phyloP scores from a whole-genome alignment of 768 basidiomycete genomes.

The Pholiota molesta region DNA sequence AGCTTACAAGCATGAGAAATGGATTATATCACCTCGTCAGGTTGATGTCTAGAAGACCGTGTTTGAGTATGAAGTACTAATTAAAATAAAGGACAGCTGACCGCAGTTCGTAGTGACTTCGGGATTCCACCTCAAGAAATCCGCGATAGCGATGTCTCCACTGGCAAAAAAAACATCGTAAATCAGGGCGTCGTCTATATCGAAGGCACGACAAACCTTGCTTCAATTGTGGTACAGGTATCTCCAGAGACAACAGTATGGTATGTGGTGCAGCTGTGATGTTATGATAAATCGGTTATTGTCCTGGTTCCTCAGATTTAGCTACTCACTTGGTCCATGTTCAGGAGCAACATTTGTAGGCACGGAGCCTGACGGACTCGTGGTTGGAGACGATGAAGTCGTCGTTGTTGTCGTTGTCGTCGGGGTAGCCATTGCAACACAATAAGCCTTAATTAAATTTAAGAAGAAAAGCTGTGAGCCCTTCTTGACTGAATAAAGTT shows the following conservation, averaged over 20 bases:
- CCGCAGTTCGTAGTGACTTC: slow-evolving; percentile 20
- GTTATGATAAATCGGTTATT: background rate
- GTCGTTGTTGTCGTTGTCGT: background rate
- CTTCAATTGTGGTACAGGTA: slow-evolving; percentile 1
- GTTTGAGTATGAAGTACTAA: background rate
- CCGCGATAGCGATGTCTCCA: slow-evolving; percentile 20
- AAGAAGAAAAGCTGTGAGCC: background rate
- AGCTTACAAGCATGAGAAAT: too few species aligned
- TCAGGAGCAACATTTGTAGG: slow-evolving; percentile 2
- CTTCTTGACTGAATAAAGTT: background rate
- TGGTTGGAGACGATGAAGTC: background rate
- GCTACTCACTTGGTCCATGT: background rate
- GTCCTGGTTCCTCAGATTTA: background rate
- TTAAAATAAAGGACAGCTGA: background rate
- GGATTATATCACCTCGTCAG: background rate
- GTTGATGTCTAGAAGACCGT: background rate
- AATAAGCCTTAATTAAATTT: background rate
- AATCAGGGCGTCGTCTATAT: background rate
- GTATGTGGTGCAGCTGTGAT: slow-evolving; percentile 1
- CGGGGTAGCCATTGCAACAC: slow-evolving; percentile 1
- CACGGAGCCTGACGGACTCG: background rate
- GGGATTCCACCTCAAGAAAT: slow-evolving; percentile 28
- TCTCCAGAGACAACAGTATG: slow-evolving; percentile 6
- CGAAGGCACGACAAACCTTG: slow-evolving; percentile 14
- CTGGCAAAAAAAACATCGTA: slow-evolving; percentile 10